Evolutionary conservation across 768 basidiomycete genomes (phyloP).

Genomic region (Phanerochaete carnosa): DNA sequence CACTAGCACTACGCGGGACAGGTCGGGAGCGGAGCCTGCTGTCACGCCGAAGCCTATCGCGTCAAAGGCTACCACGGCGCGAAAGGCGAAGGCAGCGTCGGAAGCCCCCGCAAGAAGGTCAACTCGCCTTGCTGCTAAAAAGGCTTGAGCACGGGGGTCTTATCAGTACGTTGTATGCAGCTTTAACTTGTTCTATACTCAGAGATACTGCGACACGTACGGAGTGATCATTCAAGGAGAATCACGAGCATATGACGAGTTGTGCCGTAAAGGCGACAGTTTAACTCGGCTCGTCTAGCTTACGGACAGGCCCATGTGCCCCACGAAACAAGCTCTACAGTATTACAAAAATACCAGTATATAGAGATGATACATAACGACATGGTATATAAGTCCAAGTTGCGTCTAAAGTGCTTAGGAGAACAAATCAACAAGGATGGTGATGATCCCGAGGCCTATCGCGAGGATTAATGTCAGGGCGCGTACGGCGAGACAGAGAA

Average conservation of each 20-base stretch:
- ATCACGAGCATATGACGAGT: no score
- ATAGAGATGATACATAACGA: background rate
- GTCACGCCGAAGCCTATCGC: background rate
- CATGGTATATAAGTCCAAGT: background rate
- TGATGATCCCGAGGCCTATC: slow-evolving; percentile 85
- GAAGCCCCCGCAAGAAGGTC: background rate
- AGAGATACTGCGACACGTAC: no score
- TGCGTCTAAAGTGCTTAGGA: slow-evolving; percentile 13
- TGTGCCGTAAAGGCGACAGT: no score
- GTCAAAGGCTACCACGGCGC: background rate
- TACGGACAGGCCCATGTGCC: background rate
- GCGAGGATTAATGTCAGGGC: slow-evolving; percentile 13
- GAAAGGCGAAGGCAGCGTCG: background rate
- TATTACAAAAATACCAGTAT: background rate
- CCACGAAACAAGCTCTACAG: background rate
- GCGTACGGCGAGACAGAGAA: slow-evolving; percentile 2
- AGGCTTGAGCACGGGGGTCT: no score
- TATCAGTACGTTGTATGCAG: no score
- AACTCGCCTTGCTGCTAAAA: background rate
- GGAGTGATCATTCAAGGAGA: no score
- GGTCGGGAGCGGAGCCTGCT: no score
- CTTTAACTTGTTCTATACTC: no score
- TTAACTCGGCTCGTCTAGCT: no score
- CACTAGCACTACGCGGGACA: no score
- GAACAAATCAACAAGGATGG: slow-evolving; percentile 80